Base-by-base conservation (phyloP, 352 stramenopile species). In the Globisporangium cylindrosporum region DNA sequence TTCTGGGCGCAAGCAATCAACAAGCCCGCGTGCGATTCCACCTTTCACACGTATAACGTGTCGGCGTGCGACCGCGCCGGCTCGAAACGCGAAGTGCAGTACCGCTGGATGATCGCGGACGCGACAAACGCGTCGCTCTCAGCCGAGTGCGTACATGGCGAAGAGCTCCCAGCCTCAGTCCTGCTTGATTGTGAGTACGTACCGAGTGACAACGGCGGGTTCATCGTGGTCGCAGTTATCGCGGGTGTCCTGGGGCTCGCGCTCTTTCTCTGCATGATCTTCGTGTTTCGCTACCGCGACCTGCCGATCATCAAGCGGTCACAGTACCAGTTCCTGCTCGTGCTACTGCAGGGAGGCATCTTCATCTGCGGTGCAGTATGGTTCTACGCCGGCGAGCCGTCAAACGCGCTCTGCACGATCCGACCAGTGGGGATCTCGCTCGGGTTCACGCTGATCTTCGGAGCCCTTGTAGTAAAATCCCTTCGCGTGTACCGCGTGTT, bases 251-350 rank as follows among this genome's bases (percentile, higher is more conserved):
- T 84, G 24, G 62, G 58, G 12, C 57, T 57, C 34, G 9, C 79
- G 8, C 66, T 84, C 58, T 18, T 82, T 6, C 53, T 55, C 22
- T 24, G 29, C 3, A 34, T 34, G 29, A 7, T 34, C 3, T 78
- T 87, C 20, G 77, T 89, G 4, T 64, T 76, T 8, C 58, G 64
- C 9, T 68, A 78, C 43, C 79, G 82, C 1, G 54, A 81, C 0
- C 64, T 67, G 15, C 78, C 82, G 1, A 78, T 90, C 32, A 74
- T 91, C 63, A 91, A 90, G 64, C 80, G 85, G n/a, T 90, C 82
- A 0, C 85, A 93, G 67, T 90, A 77, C 61, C 78, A 91, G 60
- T 80, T 93, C 36, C 62, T 93, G 0, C 56, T 82, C 20, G 66
- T 80, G 9, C 80, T 91, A 70, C 49, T 93, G 4, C 66, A 78